These are phyloP conservation scores for Oryza officinalis DNA, from an alignment of 176 grass and related monocot species.

Conservation along the genomic window DNA sequence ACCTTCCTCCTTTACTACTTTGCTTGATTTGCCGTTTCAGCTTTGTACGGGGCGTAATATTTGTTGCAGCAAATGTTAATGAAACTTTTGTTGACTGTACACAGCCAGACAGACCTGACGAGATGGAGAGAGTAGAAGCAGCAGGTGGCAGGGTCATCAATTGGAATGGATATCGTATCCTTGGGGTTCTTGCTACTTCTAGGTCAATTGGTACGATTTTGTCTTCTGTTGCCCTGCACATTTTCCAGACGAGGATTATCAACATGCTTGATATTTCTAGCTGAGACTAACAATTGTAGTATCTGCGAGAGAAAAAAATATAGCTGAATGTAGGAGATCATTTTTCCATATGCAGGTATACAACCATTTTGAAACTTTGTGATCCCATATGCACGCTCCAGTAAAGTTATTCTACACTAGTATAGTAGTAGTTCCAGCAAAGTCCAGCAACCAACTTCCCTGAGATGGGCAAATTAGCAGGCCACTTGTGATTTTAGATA, in stretches of 20 bases:
- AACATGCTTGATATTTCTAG: neutral
- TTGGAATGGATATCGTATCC: conserved; percentile 78
- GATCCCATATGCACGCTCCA: neutral
- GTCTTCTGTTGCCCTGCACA: neutral
- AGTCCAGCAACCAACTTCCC: neutral
- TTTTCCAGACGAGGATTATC: neutral
- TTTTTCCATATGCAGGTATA: neutral
- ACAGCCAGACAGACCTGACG: conserved; percentile 87
- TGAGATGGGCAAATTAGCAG: neutral
- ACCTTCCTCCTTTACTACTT: neutral
- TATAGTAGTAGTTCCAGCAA: too few relatives aligned
- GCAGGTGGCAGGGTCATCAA: conserved; percentile 81
- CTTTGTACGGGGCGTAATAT: neutral
- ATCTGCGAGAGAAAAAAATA: neutral
- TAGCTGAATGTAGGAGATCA: neutral
- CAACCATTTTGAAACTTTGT: neutral
- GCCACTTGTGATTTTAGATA: neutral
- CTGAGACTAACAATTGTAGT: neutral
- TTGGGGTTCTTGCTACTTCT: conserved; percentile 78
- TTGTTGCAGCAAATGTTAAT: conserved; percentile 10
- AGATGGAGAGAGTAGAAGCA: conserved; percentile 74
- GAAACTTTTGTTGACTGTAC: conserved; percentile 32
- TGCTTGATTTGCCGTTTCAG: neutral
- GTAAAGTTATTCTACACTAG: neutral
- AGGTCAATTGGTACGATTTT: conserved; percentile 75